Percentiles rank a stretch among this genome's conserved stretches.
Conservation (phyloP, 2,329 filamentous ascomycete species). For the Periglandula ipomoeae region DNA sequence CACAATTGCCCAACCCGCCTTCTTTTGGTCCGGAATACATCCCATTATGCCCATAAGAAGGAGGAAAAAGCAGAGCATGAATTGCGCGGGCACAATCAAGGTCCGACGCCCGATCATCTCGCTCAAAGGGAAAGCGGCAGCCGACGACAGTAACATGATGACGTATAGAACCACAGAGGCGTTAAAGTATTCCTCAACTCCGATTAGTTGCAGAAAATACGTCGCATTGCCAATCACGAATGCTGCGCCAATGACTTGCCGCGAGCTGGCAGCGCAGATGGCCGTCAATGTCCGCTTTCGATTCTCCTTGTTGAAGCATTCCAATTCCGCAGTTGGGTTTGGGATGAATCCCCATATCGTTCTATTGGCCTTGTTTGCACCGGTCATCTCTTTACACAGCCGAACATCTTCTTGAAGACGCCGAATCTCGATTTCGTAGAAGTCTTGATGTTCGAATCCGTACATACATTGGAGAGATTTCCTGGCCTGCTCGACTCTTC, state of each 20-base stretch:
- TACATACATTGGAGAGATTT: conserved; percentile 18
- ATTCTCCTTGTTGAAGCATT: conserved; percentile 22
- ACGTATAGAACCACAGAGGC: conserved; percentile 25
- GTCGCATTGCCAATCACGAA: conserved; percentile 28
- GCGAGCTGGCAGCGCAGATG: conserved; percentile 21
- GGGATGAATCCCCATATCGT: conserved; percentile 2
- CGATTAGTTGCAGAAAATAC: conserved; percentile 23
- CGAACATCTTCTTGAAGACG: conserved; percentile 18
- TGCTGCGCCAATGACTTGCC: conserved; percentile 27
- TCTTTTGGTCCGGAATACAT: conserved; percentile 14
- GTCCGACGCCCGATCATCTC: conserved; percentile 23
- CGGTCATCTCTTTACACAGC: conserved; percentile 4
- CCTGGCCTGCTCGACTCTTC: conserved; percentile 12
- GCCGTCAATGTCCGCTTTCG: conserved; percentile 24
- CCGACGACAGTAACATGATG: conserved; percentile 24
- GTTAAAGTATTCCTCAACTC: conserved; percentile 22
- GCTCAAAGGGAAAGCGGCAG: conserved; percentile 23
- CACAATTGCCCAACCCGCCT: conserved; percentile 20
- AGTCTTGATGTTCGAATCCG: conserved; percentile 14
- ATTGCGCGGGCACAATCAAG: conserved; percentile 18
- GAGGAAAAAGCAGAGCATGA: conserved; percentile 18
- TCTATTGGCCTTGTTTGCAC: conserved; percentile 9
- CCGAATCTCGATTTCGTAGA: conserved; percentile 19
- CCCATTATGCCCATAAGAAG: conserved; percentile 24
- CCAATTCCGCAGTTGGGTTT: conserved; percentile 6